A percentile compares a stretch with the other conserved stretches of the same genome.
phyloP scores from a whole-genome alignment of 2,329 filamentous ascomycete genomes.

The Scedosporium aurantiacum region DNA sequence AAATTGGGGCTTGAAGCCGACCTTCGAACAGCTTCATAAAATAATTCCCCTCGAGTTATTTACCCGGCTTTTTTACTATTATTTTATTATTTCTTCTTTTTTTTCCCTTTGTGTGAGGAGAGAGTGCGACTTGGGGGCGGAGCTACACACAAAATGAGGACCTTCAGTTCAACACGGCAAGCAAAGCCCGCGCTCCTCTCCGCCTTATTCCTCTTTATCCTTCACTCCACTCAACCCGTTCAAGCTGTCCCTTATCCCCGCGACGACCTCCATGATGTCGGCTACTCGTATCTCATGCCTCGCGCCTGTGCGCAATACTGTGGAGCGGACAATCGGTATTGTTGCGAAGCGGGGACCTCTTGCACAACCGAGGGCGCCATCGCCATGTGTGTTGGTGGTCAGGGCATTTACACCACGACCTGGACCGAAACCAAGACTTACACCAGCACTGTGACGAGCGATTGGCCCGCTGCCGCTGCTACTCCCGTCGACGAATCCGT shows the following conservation, averaged over 20 bases:
- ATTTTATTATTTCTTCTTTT: background rate
- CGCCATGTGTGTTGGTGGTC: constrained; percentile 34
- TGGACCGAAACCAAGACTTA: constrained; percentile 50
- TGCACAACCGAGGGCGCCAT: constrained; percentile 42
- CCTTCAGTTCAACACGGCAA: background rate
- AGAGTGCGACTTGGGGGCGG: background rate
- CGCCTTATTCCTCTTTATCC: constrained; percentile 26
- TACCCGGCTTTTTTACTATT: background rate
- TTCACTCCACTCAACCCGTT: constrained; percentile 18
- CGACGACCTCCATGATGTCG: constrained; percentile 35
- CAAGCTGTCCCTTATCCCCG: constrained; percentile 38
- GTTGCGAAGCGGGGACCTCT: constrained; percentile 35
- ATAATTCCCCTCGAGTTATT: background rate
- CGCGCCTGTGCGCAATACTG: constrained; percentile 42
- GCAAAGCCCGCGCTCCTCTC: background rate
- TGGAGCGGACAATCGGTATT: constrained; percentile 43
- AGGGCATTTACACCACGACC: constrained; percentile 38
- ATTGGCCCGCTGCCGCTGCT: constrained; percentile 32
- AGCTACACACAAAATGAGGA: background rate
- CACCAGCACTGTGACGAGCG: constrained; percentile 45
- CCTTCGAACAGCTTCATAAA: background rate
- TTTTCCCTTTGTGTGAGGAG: background rate
- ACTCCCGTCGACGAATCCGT: constrained; percentile 36
- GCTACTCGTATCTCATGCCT: constrained; percentile 38
- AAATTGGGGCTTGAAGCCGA: background rate